Evolutionary conservation across 768 basidiomycete genomes (phyloP), one percentile per base, ranked within the genome.

Genomic region (Sarcodon aspratus): DNA sequence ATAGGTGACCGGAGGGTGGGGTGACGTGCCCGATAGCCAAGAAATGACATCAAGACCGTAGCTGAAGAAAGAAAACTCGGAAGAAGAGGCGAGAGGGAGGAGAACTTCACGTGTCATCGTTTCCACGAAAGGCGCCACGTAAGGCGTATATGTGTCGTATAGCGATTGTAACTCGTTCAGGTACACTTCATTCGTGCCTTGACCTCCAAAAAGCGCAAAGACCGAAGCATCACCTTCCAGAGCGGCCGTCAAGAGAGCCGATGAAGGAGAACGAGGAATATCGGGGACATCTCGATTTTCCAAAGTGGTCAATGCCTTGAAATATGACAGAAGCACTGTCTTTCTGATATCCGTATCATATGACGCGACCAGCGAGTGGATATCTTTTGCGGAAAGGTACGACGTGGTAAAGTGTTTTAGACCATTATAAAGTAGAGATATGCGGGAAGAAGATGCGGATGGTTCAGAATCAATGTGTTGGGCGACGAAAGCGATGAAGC

Each of bases 181-280:
- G 70, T 98, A 99, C 51, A 95, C 87, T 61, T 98, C 96, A 66
- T 98, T 98, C 51, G 86, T 90, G 50, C 96, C 96, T 66, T 99
- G 96, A 11, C 96, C 96, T 46, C 95, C 95, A 61, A 99, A 99
- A 36, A 99, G 71, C 46, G 91, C 95, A 67, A 86, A 97, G 57
- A 97, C 69, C 44, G 76, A 85, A 48, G 79, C 83, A 40, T 82
- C 75, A 43, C 78, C 76, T n/a, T 72, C 62, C 43, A 66, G 59
- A 33, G 79, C 78, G 36, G 83, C 81, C 9, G 70, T 64, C 50
- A 94, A 66, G 18, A 94, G 78, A 9, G 86, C 82, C 27, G 87
- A 82, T 44, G 75, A 52, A 9, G 82, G 76, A 33, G 76, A 67
- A 32, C 67, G 65, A 34, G 86, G 83, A 49, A 88, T 75, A 52